Evolutionary conservation across 176 grass and related monocot genomes (phyloP), one percentile per base, ranked within the genome.

Genomic region (Oryza meridionalis): DNA sequence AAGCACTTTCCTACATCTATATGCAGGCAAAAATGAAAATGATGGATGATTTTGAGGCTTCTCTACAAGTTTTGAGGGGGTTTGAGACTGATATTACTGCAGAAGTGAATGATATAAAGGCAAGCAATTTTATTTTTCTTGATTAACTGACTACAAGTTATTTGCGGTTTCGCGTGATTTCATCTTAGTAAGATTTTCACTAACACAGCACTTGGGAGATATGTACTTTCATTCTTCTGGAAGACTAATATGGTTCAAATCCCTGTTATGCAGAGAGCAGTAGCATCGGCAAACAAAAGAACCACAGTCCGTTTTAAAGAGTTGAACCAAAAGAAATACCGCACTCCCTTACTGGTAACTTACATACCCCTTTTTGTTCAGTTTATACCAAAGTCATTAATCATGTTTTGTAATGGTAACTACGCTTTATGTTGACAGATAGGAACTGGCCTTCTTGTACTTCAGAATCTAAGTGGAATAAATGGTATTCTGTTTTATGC

Each of bases 51-150:
- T 94, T 92, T 6, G 96, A 98, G 85, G 72, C 88, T 79, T 98
- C 96, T 5, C 72, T 98, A 45, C 96, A 98, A 95, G 96, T 98
- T 80, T 81, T 98, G 78, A 93, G 96, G 74, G 96, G 96, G 85
- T 98, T 95, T n/a, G 93, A 95, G 76, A 90, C 89, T 64, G 96
- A 98, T 59, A 98, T 98, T 40, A 88, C 84, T 81, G 64, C 81
- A 65, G 93, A 98, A 95, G 72, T 93, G 21, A 95, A 90, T 90
- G 96, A 95, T 85, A 98, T 95, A 82, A 98, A 95, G 93, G 93
- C 78, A 83, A 50, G 53, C 33, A 55, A 9, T 79, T 65, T 79
- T 11, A 17, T 38, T 65, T 67, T 33, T 84, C 72, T 79, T 22
- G 75, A 46, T 5, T 72, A 1, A 79, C 29, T 51, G 17, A 10